Conservation (phyloP, 2,329 filamentous ascomycete species). For the Westerdykella ornata region DNA sequence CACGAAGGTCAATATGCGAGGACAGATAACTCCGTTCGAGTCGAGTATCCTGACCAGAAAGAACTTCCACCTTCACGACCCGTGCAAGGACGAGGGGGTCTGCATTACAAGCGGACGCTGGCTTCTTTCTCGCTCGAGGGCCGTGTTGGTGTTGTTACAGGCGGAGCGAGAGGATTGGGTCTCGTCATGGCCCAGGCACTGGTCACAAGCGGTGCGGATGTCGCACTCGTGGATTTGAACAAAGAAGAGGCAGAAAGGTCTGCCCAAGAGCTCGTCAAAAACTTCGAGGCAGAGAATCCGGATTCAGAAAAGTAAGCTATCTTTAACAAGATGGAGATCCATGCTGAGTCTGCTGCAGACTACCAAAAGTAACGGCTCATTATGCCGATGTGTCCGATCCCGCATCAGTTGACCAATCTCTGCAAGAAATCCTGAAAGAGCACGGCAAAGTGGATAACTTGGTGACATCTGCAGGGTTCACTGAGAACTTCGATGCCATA, state of each 20-base stretch:
- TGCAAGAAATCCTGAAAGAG: conserved; percentile 60
- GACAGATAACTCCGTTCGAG: conserved; percentile 69
- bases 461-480: conserved; percentile 94
- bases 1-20: conserved; percentile 66
- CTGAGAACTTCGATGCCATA: conserved; percentile 89
- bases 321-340: not conserved
- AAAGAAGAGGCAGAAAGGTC: conserved; percentile 78
- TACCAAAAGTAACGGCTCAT: conserved; percentile 82
- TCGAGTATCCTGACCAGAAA: conserved; percentile 69
- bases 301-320: conserved; percentile 56
- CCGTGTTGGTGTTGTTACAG: conserved; percentile 78
- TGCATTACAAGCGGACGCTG: conserved; percentile 78
- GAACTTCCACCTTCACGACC: conserved; percentile 65
- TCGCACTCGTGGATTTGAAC: conserved; percentile 92
- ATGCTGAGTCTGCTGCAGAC: conserved; percentile 37
- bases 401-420: conserved; percentile 66
- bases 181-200: conserved; percentile 90
- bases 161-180: conserved; percentile 81
- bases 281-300: conserved; percentile 74
- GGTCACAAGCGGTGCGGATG: conserved; percentile 77
- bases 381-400: conserved; percentile 80
- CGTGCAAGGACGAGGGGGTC: conserved; percentile 68
- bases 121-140: conserved; percentile 80
- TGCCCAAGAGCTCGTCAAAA: conserved; percentile 64
- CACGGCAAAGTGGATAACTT: conserved; percentile 86